A percentile compares a stretch with the other conserved stretches of the same genome.
Evolutionary conservation across 2,329 filamentous ascomycete species (phyloP).

Genomic region (Akanthomyces muscarius): DNA sequence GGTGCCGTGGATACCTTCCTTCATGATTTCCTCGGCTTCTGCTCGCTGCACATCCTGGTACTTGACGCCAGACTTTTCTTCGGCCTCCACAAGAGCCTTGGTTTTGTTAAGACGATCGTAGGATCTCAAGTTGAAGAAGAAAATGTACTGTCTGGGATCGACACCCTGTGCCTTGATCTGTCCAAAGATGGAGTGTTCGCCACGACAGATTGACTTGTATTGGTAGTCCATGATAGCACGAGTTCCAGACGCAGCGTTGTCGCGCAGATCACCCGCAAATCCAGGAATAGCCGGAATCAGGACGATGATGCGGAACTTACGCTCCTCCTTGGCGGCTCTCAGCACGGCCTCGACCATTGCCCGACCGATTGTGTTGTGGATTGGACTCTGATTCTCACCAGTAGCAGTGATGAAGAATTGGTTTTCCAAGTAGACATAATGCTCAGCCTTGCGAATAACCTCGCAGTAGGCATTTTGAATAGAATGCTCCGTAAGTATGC

Average conservation of each 20-base stretch:
- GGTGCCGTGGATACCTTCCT: slow-evolving; percentile 62
- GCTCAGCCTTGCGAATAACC: slow-evolving; percentile 79
- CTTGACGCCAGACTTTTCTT: slow-evolving; percentile 74
- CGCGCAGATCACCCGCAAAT: slow-evolving; percentile 85
- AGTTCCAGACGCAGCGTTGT: slow-evolving; percentile 79
- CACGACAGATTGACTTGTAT: slow-evolving; percentile 91
- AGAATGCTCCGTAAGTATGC: slow-evolving; percentile 77
- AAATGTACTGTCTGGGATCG: slow-evolving; percentile 76
- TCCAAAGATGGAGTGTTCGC: slow-evolving; percentile 85
- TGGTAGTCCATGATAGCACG: slow-evolving; percentile 98
- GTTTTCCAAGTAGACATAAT: slow-evolving; percentile 97
- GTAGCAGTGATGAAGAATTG: slow-evolving; percentile 98
- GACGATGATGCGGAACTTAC: slow-evolving; percentile 88
- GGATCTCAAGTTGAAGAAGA: slow-evolving; percentile 88
- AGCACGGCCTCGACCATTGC: slow-evolving; percentile 91
- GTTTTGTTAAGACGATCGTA: slow-evolving; percentile 92
- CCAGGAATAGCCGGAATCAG: slow-evolving; percentile 89
- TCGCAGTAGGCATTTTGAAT: slow-evolving; percentile 87
- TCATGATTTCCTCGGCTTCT: slow-evolving; percentile 85
- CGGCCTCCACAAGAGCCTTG: slow-evolving; percentile 65
- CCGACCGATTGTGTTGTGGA: slow-evolving; percentile 81
- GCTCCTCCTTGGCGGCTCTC: slow-evolving; percentile 70
- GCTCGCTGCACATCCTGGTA: slow-evolving; percentile 86
- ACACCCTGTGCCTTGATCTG: slow-evolving; percentile 69
- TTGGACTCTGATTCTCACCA: slow-evolving; percentile 76